Evolutionary conservation across 345 rosid species (phyloP).

Genomic region (Passiflora organensis): DNA sequence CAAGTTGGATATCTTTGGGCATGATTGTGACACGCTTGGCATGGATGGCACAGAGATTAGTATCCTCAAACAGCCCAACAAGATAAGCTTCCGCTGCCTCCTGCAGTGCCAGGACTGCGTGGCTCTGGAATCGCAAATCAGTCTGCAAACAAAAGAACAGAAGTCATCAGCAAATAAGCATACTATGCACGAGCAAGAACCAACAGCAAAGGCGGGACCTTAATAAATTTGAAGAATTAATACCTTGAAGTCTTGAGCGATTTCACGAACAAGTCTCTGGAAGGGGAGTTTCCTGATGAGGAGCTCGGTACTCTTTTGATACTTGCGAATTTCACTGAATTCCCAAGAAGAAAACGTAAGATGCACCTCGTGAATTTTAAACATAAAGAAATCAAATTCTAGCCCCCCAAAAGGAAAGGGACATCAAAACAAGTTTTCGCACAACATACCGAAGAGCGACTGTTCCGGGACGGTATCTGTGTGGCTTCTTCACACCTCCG

Average conservation of each 20-base stretch:
- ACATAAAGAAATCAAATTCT: neutral
- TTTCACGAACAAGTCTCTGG: slow-evolving; percentile 29
- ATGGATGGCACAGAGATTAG: slow-evolving; percentile 11
- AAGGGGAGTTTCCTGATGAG: slow-evolving; percentile 23
- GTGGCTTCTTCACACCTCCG: slow-evolving; percentile 22
- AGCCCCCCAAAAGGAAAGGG: neutral
- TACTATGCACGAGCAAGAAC: too few species aligned
- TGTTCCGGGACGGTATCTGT: slow-evolving; percentile 23
- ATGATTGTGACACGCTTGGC: slow-evolving; percentile 12
- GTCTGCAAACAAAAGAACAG: neutral
- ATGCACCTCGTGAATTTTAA: too few species aligned
- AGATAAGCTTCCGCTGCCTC: slow-evolving; percentile 16
- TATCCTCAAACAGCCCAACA: slow-evolving; percentile 8
- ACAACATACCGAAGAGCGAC: slow-evolving; percentile 23
- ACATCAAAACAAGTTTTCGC: neutral
- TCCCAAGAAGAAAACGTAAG: neutral
- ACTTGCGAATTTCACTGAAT: slow-evolving; percentile 23
- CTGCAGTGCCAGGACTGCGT: slow-evolving; percentile 8
- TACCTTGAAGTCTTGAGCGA: slow-evolving; percentile 24
- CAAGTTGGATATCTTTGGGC: slow-evolving; percentile 8
- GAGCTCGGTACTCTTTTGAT: slow-evolving; percentile 24
- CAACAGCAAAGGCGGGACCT: too few species aligned
- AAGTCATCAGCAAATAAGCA: too few species aligned
- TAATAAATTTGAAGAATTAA: too few species aligned
- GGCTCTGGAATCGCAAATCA: slow-evolving; percentile 14